Base-by-base conservation (phyloP, 768 basidiomycete species). In the Agaricus subrufescens region DNA sequence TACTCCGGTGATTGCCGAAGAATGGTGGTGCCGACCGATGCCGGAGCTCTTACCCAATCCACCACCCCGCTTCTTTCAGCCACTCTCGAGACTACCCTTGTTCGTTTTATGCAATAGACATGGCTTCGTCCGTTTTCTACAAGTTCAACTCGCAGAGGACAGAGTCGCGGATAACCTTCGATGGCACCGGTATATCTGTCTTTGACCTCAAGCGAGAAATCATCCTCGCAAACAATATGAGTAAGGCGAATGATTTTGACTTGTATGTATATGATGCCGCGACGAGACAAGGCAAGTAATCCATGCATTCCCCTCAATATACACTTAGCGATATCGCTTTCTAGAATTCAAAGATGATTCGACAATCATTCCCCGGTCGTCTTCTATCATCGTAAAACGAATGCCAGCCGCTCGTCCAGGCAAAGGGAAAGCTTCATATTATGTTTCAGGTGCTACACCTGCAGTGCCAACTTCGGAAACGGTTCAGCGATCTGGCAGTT, bases 201-300 rank as follows among this genome's bases (percentile, higher is more conserved):
- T 98, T 98, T 79, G 97, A 99, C 74, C 79, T 99, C 73, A 99
- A 99, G 77, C 91, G 88, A 79, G 97, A 98, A 75, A 92, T 99
- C 68, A 96, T 99, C 66, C 76, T 96, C 66, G 90, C 90, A 69
- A 98, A 98, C 69, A 94, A 89, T 69, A 85, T 99, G 74, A 89
- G 88, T 76, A 95, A 94, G 79, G 94, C 92, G 57, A 93, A 89
- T 67, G 97, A 99, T 68, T 98, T 98, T 77, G 97, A 99, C 73
- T 81, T 99, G 26, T 83, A 84, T 51, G 78, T 98, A 39, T 89
- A 85, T 68, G 94, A 98, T 66, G 74, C 84, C 46, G 84, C 87
- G 37, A 86, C 89, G 7, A 89, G 90, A 58, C 92, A 99, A 84
- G 97, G 97, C 96, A 65, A 58, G 75, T 54, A 72, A 50, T n/a